These are phyloP conservation scores for Saprolegnia diclina DNA, from an alignment of 352 stramenopile species.

Conservation along the genomic window DNA sequence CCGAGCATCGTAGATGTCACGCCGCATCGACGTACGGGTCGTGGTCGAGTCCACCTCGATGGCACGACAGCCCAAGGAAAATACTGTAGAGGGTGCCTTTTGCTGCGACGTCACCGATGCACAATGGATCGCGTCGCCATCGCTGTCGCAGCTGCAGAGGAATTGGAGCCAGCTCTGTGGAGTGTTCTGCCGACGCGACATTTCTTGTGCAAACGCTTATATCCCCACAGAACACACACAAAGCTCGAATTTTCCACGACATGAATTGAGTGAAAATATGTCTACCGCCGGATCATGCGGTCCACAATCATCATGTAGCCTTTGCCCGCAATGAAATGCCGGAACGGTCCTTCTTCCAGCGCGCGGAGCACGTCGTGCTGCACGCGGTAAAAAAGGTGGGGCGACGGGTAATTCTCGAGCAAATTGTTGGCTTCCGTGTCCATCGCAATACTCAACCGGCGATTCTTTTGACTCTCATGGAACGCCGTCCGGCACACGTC, in stretches of 20 bases:
- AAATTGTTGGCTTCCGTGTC: constrained; percentile 44
- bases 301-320: constrained; percentile 67
- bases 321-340: constrained; percentile 65
- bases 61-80: too few relatives aligned
- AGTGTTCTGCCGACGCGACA: too few relatives aligned
- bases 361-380: constrained; percentile 77
- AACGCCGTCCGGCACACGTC: constrained; percentile 43
- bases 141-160: too few relatives aligned
- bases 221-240: neutral
- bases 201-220: too few relatives aligned
- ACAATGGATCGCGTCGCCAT: too few relatives aligned
- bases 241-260: neutral
- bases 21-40: too few relatives aligned
- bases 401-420: constrained; percentile 50
- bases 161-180: too few relatives aligned
- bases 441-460: constrained; percentile 59
- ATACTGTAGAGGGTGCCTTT: too few relatives aligned
- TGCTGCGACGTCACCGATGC: too few relatives aligned
- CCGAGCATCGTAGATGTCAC: too few relatives aligned
- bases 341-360: constrained; percentile 69
- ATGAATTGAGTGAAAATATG: neutral
- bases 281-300: constrained; percentile 53
- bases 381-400: constrained; percentile 63
- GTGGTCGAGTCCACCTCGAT: too few relatives aligned
- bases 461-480: constrained; percentile 59